Conservation (phyloP, 257 asterid species). For the Solanum pennellii region DNA sequence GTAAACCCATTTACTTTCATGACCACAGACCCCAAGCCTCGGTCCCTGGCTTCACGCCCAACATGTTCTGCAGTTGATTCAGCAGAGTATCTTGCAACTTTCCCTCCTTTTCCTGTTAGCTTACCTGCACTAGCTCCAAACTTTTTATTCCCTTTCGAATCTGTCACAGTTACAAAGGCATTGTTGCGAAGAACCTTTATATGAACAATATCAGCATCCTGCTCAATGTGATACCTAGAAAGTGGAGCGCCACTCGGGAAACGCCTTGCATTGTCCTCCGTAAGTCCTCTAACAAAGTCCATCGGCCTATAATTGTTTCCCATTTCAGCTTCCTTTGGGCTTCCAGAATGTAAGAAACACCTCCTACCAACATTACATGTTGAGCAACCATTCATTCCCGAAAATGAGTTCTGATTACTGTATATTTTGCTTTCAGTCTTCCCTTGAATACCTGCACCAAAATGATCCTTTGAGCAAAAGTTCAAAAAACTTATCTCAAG, state of each 20-base stretch:
- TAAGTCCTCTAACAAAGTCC: slow-evolving; percentile 16
- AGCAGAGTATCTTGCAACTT: slow-evolving; percentile 51
- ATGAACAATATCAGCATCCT: slow-evolving; percentile 80
- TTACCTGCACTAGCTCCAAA: slow-evolving; percentile 61
- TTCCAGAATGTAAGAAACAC: slow-evolving; percentile 37
- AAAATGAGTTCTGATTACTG: slow-evolving; percentile 4
- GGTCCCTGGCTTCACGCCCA: slow-evolving; percentile 61
- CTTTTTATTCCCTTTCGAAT: slow-evolving; percentile 69
- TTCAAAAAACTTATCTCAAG: neutral
- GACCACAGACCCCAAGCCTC: slow-evolving; percentile 60
- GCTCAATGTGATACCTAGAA: slow-evolving; percentile 26
- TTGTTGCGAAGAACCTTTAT: slow-evolving; percentile 80
- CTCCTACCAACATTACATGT: slow-evolving; percentile 21
- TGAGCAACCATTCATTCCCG: slow-evolving; percentile 14
- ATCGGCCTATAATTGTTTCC: slow-evolving; percentile 11
- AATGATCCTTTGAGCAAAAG: neutral
- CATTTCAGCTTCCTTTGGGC: slow-evolving; percentile 19
- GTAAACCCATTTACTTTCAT: slow-evolving; percentile 78
- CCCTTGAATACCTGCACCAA: slow-evolving; percentile 12
- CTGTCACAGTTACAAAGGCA: slow-evolving; percentile 69
- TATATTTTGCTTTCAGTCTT: slow-evolving; percentile 2
- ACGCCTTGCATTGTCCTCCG: neutral
- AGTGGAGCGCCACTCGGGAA: neutral
- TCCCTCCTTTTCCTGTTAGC: slow-evolving; percentile 60
- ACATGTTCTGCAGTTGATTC: slow-evolving; percentile 84